Evolutionary conservation across 306 rosid species (phyloP).

Genomic region (Rosa chinensis): DNA sequence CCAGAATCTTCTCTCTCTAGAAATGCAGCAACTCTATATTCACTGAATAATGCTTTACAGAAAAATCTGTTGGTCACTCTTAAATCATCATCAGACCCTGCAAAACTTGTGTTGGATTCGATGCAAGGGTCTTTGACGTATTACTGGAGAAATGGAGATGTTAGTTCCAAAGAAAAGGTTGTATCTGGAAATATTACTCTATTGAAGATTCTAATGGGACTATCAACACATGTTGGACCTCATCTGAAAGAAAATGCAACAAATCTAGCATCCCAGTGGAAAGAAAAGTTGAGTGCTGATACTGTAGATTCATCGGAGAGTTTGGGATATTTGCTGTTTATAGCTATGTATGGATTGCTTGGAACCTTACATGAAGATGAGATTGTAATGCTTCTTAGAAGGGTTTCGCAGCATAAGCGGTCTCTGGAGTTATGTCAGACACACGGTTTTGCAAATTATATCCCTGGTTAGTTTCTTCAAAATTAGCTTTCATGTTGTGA

Average conservation of each 20-base stretch:
- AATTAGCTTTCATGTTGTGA: neutral
- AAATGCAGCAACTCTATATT: neutral
- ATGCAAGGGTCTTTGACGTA: constrained; percentile 27
- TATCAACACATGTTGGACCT: constrained; percentile 39
- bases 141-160: constrained; percentile 8
- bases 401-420: constrained; percentile 34
- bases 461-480: constrained; percentile 36
- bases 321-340: constrained; percentile 27
- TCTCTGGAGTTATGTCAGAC: constrained; percentile 32
- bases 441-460: constrained; percentile 36
- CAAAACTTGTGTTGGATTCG: constrained; percentile 44
- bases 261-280: constrained; percentile 43
- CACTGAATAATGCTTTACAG: neutral
- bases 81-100: constrained; percentile 36
- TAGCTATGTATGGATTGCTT: constrained; percentile 35
- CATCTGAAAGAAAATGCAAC: constrained; percentile 44
- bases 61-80: constrained; percentile 20
- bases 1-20: no score
- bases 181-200: constrained; percentile 20
- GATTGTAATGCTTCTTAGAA: constrained; percentile 42
- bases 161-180: constrained; percentile 3
- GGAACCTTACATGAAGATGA: constrained; percentile 37
- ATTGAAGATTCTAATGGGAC: constrained; percentile 24
- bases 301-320: constrained; percentile 32
- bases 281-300: constrained; percentile 24